Conservation (phyloP, 2,329 filamentous ascomycete genomes). For the Davidsoniella australis region DNA sequence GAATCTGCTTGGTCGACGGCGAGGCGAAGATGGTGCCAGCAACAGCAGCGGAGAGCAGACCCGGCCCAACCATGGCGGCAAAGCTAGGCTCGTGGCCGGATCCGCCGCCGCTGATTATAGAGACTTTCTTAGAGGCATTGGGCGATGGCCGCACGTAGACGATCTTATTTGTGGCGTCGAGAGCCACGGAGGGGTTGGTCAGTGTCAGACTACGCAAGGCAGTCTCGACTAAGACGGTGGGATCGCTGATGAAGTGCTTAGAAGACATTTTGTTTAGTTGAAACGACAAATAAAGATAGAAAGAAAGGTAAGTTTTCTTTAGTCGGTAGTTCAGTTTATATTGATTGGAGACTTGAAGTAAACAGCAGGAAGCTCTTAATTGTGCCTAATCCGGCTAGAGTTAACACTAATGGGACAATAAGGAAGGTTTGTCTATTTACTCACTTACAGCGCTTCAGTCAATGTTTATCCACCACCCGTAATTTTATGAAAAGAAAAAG, state of each 20-base stretch:
- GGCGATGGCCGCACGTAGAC: slow-evolving; percentile 55
- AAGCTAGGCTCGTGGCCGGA: slow-evolving; percentile 85
- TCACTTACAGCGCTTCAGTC: too few relatives aligned
- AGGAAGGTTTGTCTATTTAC: too few relatives aligned
- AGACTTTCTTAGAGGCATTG: slow-evolving; percentile 43
- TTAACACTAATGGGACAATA: too few relatives aligned
- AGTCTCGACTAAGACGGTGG: slow-evolving; percentile 57
- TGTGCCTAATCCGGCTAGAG: too few relatives aligned
- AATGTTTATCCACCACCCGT: too few relatives aligned
- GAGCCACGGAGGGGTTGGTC: slow-evolving; percentile 67
- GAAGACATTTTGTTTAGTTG: slow-evolving; percentile 26
- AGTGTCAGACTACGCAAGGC: slow-evolving; percentile 63
- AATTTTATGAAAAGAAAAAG: too few relatives aligned
- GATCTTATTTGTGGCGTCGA: slow-evolving; percentile 68
- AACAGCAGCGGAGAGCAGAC: slow-evolving; percentile 64
- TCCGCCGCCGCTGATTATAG: slow-evolving; percentile 74
- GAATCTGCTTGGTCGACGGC: slow-evolving; percentile 67
- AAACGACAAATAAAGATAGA: not conserved
- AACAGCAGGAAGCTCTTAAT: too few relatives aligned
- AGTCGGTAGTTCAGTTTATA: too few relatives aligned
- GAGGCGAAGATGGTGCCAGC: slow-evolving; percentile 78
- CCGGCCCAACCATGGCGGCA: slow-evolving; percentile 65
- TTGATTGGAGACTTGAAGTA: too few relatives aligned
- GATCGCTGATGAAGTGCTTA: slow-evolving; percentile 84
- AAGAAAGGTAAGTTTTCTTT: too few relatives aligned